Base-by-base conservation (phyloP, 1,284 basidiomycete genomes). In the Gomphus bonarii region DNA sequence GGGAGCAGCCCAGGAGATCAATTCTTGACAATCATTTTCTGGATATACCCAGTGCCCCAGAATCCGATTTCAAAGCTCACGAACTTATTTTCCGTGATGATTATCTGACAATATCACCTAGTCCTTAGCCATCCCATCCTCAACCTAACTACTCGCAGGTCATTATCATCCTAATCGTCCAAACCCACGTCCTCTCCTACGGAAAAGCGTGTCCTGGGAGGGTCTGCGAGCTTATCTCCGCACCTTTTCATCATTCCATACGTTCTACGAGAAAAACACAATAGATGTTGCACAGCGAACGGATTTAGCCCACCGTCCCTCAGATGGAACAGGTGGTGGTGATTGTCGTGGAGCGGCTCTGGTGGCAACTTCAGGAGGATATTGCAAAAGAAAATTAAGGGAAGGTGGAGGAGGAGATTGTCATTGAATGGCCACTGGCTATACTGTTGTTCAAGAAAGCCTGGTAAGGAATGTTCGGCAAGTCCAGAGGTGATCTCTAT, bases 1-100 rank as follows among this genome's bases (percentile, higher is more conserved):
- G 88, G 80, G 77, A 91, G 62, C 83, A 85, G 53, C 91, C 91
- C 0, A 91, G 91, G 1, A 76, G 91, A 9, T 76, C 76, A 0
- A 86, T 92, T 61, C 73, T 93, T 18, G 86, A 90, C 51, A 77
- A 78, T 10, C 81, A 88, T 62, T 76, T 93, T 0, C 71, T 80
- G 7, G 81, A 80, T 31, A 76, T 93, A 12, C 85, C 86, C 0
- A 77, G 82, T 59, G 82, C 87, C 0, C 65, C 70, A 2, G 56
- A 63, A 33, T 61, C 67, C 35, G 62, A 64, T 18, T 74, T 73
- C 60, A 66, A 68, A 51, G 67, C 73, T 30, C 73, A 80, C 56
- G 70, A 79, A 55, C 71, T 79, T 35, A 67, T 80, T 3, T 82
- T 78, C n/a, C n/a, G n/a, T n/a, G n/a, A n/a, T n/a, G n/a, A n/a